phyloP scores from a whole-genome alignment of 768 basidiomycete genomes.

The Tylopilus balloui region DNA sequence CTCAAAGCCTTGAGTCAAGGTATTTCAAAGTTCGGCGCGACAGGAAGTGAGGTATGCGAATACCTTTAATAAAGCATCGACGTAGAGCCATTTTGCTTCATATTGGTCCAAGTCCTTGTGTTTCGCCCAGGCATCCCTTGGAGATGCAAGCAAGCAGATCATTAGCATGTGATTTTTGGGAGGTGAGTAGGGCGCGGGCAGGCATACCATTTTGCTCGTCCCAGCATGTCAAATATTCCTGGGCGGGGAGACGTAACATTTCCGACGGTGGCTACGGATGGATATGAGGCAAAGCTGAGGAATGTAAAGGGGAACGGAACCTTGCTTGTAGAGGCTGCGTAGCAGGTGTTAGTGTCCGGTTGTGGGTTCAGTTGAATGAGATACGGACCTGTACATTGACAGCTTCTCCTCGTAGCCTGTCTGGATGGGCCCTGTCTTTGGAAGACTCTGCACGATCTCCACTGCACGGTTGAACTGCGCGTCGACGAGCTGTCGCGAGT shows the following conservation, averaged over 20 bases:
- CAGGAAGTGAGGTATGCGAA: slow-evolving; percentile 4
- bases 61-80: slow-evolving; percentile 83
- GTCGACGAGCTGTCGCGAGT: slow-evolving; percentile 64
- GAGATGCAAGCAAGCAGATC: background rate
- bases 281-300: slow-evolving; percentile 1
- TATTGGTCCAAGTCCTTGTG: slow-evolving; percentile 74
- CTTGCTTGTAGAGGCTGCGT: slow-evolving; percentile 89
- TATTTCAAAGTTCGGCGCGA: slow-evolving; percentile 1
- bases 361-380: background rate
- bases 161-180: slow-evolving; percentile 21
- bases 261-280: slow-evolving; percentile 72
- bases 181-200: background rate
- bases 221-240: slow-evolving; percentile 86
- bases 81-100: slow-evolving; percentile 88
- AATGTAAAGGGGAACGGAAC: slow-evolving; percentile 34
- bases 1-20: slow-evolving; percentile 53
- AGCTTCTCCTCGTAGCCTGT: slow-evolving; percentile 95
- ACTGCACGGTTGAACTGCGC: slow-evolving; percentile 92
- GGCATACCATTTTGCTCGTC: slow-evolving; percentile 85
- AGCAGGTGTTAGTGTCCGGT: slow-evolving; percentile 8
- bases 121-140: slow-evolving; percentile 94
- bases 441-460: slow-evolving; percentile 87
- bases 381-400: slow-evolving; percentile 78
- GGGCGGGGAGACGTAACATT: slow-evolving; percentile 79
- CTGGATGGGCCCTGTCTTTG: slow-evolving; percentile 93